Base-by-base conservation (phyloP, 352 stramenopile species). In the Globisporangium spinosum region DNA sequence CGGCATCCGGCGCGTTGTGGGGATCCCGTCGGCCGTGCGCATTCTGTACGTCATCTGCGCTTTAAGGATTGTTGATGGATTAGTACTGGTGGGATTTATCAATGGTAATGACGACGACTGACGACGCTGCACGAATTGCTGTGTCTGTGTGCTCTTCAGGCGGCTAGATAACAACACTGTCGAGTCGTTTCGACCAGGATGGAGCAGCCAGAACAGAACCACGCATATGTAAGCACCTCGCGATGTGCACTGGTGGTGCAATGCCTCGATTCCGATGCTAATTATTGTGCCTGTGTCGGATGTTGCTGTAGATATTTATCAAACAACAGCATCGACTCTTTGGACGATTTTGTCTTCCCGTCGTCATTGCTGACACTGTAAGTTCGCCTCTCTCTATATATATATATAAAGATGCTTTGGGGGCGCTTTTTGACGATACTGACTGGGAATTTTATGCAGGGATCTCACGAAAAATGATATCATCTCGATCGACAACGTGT, bases 261-360 rank as follows among this genome's bases (percentile, higher is more conserved):
- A 17, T 45, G 38, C 38, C 17, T 45, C 38, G 38, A 45, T 20
- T 45, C 35, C 35, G 38, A 45, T 45, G 17, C 38, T 45, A 45
- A 45, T 45, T 45, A 45, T 45, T 45, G 38, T 17, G 38, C 0
- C 7, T 45, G 38, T 45, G 38, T 45, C 38, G 38, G 38, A 45
- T 45, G 38, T 45, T 45, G 17, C 38, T 61, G 22, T 38, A 83
- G 77, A 17, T 70, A 81, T 38, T 68, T 83, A 58, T 74, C 60
- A 57, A 74, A 73, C 63, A 83, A 83, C 66, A 78, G 65, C 25
- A 73, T 83, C 43, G 27, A 32, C 12, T 34, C 56, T 10, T 22
- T 83, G 40, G 55, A 67, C 53, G 73, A 79, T 49, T 70, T 61
- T 15, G 60, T 64, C 10, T 79, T 81, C 27, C 77, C 77, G n/a